A percentile compares a stretch with the other conserved stretches of the same genome.
Evolutionary conservation across 2,329 filamentous ascomycete genomes (phyloP).

Genomic region (Clarireedia monteithiana): DNA sequence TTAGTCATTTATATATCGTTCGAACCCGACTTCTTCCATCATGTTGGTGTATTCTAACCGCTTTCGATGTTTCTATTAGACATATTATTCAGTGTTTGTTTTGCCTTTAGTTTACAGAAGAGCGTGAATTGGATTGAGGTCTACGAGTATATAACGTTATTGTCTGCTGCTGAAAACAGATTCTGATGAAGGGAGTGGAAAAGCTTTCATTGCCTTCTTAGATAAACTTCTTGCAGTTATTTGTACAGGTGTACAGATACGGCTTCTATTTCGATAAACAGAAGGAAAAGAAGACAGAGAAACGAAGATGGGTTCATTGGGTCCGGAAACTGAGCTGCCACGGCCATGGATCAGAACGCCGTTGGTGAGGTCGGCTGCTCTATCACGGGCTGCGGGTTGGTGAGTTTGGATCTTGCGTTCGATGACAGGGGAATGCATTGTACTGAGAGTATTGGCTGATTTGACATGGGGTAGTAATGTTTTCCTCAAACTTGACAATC

Average conservation of each 20-base stretch:
- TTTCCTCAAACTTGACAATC: conserved; percentile 72
- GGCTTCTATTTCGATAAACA: no score
- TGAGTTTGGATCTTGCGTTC: conserved; percentile 2
- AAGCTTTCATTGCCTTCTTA: no score
- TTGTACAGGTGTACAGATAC: no score
- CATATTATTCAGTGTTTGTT: neutral
- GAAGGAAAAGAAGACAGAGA: no score
- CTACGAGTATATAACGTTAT: no score
- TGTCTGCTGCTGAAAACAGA: no score
- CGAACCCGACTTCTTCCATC: neutral
- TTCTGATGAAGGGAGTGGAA: no score
- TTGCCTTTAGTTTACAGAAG: no score
- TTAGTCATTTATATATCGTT: no score
- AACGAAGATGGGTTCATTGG: conserved; percentile 1
- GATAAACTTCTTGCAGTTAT: no score
- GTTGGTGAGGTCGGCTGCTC: conserved; percentile 18
- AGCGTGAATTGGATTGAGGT: no score
- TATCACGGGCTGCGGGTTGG: conserved; percentile 25
- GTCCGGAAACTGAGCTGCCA: neutral
- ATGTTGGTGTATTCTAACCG: neutral
- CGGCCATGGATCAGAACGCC: conserved; percentile 23
- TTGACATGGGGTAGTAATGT: conserved; percentile 39
- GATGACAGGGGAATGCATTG: neutral
- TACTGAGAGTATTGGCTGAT: neutral
- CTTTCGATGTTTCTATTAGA: neutral